Conservation (phyloP, 768 basidiomycete species). For the Pisolithus orientalis region DNA sequence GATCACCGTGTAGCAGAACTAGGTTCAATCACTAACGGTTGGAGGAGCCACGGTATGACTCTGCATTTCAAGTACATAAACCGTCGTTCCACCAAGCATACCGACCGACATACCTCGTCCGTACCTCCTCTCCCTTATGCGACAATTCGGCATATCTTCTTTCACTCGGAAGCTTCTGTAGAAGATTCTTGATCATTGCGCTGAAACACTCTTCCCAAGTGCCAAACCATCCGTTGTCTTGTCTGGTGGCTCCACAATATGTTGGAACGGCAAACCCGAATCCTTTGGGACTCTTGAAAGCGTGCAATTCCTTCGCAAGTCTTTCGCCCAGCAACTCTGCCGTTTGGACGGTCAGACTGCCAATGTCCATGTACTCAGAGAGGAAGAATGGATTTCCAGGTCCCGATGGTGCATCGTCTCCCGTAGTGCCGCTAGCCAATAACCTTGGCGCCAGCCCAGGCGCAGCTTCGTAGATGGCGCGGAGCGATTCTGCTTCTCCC, state of each 20-base stretch:
- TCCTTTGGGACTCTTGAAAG: slow-evolving; percentile 43
- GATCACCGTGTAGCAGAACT: slow-evolving; percentile 71
- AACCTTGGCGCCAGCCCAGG: slow-evolving; percentile 60
- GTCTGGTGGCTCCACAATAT: slow-evolving; percentile 67
- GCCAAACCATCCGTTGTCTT: slow-evolving; percentile 67
- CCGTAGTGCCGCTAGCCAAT: slow-evolving; percentile 39
- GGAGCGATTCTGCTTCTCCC: slow-evolving; percentile 67
- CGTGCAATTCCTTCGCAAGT: slow-evolving; percentile 63
- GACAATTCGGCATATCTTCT: slow-evolving; percentile 42
- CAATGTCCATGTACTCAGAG: slow-evolving; percentile 65
- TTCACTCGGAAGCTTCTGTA: slow-evolving; percentile 38
- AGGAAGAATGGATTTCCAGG: slow-evolving; percentile 57
- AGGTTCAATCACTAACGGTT: slow-evolving; percentile 52
- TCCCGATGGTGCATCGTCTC: slow-evolving; percentile 19
- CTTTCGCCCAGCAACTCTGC: slow-evolving; percentile 51
- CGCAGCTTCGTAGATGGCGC: slow-evolving; percentile 55
- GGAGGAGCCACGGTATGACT: slow-evolving; percentile 67
- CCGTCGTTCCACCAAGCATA: slow-evolving; percentile 4
- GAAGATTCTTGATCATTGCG: slow-evolving; percentile 53
- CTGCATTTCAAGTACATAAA: slow-evolving; percentile 28
- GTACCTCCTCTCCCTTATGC: slow-evolving; percentile 44
- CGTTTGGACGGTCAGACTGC: slow-evolving; percentile 37
- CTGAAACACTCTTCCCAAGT: slow-evolving; percentile 68
- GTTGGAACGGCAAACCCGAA: slow-evolving; percentile 74
- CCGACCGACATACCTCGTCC: slow-evolving; percentile 30